Conservation (phyloP, 2,329 filamentous ascomycete genomes). For the Fusarium agapanthi region DNA sequence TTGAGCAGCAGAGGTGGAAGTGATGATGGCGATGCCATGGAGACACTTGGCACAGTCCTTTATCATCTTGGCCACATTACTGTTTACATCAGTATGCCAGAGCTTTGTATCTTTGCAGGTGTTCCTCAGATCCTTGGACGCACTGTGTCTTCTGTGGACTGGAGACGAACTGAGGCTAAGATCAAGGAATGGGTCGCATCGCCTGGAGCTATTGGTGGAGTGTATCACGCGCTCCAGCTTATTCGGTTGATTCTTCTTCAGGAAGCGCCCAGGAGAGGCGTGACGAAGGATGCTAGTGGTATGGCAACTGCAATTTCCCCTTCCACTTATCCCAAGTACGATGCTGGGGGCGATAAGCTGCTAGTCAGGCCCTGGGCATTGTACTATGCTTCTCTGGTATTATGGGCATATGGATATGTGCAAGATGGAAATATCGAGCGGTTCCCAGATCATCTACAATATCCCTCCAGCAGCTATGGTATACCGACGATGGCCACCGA, state of each 20-base stretch:
- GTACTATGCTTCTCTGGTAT: constrained; percentile 41
- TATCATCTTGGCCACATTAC: constrained; percentile 43
- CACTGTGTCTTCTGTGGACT: constrained; percentile 40
- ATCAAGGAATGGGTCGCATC: constrained; percentile 44
- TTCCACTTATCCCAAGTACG: constrained; percentile 36
- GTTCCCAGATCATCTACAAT: constrained; percentile 40
- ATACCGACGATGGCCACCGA: constrained; percentile 22
- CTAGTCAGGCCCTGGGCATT: constrained; percentile 40
- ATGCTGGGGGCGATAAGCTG: constrained; percentile 39
- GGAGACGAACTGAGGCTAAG: constrained; percentile 42
- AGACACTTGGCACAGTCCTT: constrained; percentile 40
- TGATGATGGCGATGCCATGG: constrained; percentile 42
- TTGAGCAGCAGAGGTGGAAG: constrained; percentile 39
- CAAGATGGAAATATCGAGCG: constrained; percentile 42
- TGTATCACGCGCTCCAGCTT: constrained; percentile 41
- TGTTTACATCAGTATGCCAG: constrained; percentile 43
- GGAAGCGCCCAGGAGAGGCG: constrained; percentile 28
- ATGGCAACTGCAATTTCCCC: constrained; percentile 26
- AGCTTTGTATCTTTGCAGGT: constrained; percentile 42
- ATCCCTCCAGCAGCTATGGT: constrained; percentile 25
- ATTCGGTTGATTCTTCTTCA: constrained; percentile 39
- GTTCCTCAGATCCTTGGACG: constrained; percentile 41
- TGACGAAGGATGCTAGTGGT: constrained; percentile 14
- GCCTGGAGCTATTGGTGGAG: constrained; percentile 40
- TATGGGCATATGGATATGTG: constrained; percentile 42